Conservation (phyloP, 768 basidiomycete genomes). For the Mycena epipterygia region DNA sequence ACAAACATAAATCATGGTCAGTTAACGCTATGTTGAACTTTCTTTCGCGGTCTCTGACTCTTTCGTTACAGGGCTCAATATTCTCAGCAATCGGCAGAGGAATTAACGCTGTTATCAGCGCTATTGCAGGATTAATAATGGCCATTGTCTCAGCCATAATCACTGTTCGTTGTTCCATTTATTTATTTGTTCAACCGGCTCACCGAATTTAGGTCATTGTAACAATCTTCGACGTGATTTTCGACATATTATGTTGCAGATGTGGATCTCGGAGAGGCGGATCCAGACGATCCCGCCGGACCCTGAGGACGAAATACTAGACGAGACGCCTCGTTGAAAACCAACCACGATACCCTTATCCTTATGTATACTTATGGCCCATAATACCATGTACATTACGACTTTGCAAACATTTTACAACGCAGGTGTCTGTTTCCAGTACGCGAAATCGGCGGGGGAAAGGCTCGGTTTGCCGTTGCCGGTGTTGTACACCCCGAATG, state of each 20-base stretch:
- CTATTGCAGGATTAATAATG: constrained; percentile 71
- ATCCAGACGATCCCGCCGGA: no score
- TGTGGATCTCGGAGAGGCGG: not conserved
- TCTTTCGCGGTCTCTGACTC: not conserved
- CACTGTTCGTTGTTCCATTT: constrained; percentile 56
- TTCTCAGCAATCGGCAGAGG: constrained; percentile 75
- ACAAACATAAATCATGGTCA: constrained; percentile 19
- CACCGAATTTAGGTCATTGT: no score
- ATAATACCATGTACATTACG: no score
- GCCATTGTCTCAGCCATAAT: constrained; percentile 72
- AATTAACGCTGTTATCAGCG: constrained; percentile 71
- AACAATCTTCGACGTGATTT: not conserved
- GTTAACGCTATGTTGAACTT: not conserved
- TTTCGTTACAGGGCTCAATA: constrained; percentile 14
- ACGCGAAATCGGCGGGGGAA: constrained; percentile 51
- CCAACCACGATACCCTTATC: no score
- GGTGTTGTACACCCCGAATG: constrained; percentile 55
- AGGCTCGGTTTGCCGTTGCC: constrained; percentile 54
- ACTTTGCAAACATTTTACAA: not conserved
- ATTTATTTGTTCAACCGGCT: no score
- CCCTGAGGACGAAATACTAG: no score
- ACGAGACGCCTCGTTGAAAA: no score
- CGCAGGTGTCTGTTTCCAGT: constrained; percentile 50
- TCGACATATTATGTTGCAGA: not conserved
- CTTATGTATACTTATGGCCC: no score